These are phyloP conservation scores for Aegle marmelos DNA, from an alignment of 345 rosid genomes.

Conservation along the genomic window DNA sequence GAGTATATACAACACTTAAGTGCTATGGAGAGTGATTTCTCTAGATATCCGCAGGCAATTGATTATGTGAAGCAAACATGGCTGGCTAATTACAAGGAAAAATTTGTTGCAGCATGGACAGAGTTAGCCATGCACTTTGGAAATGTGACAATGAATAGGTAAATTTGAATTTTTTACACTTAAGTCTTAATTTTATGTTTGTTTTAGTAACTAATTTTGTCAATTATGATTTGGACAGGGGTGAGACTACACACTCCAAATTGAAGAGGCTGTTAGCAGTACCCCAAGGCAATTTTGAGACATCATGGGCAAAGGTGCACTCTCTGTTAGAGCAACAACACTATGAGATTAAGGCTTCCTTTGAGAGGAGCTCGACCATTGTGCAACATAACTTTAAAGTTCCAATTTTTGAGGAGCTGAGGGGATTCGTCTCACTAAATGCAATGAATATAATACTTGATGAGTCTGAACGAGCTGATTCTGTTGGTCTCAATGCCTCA, in stretches of 20 bases:
- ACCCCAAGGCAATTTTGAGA: conserved; percentile 12
- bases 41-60: conserved; percentile 9
- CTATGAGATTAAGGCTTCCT: conserved; percentile 15
- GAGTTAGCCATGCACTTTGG: conserved; percentile 18
- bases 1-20: conserved; percentile 12
- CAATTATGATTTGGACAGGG: conserved; percentile 1
- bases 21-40: conserved; percentile 12
- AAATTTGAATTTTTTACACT: background rate
- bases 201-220: background rate
- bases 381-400: conserved; percentile 17
- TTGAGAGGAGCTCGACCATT: conserved; percentile 12
- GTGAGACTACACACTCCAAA: conserved; percentile 15
- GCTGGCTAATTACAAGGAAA: conserved; percentile 12
- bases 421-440: conserved; percentile 12
- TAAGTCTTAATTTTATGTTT: background rate
- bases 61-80: conserved; percentile 12
- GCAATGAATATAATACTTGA: conserved; percentile 12
- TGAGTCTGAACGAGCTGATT: conserved; percentile 13
- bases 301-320: conserved; percentile 8
- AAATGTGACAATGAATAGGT: conserved; percentile 16
- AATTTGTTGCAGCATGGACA: conserved; percentile 19
- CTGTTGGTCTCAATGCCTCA: background rate
- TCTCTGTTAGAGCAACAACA: conserved; percentile 13
- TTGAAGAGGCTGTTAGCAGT: conserved; percentile 14
- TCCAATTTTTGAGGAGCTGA: conserved; percentile 10